Evolutionary conservation across 352 stramenopile species (phyloP), one percentile per base, ranked within the genome.

Genomic region (Vaucheria bursata): DNA sequence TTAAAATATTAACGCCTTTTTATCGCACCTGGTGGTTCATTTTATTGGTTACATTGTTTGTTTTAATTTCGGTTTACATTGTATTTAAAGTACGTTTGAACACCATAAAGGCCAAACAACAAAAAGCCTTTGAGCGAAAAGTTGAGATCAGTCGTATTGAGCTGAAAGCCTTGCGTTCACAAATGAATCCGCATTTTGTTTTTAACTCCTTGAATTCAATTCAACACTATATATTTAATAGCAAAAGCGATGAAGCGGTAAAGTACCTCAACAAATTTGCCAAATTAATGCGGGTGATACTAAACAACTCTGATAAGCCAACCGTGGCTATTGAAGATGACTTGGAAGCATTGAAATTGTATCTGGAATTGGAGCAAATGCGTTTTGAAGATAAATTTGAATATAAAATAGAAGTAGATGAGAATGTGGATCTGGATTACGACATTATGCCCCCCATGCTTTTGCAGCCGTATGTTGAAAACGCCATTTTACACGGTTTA

Each of bases 171-270:
- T n/a, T n/a, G n/a, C n/a, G n/a, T n/a, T n/a, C n/a, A n/a, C 45
- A 59, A 59, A 59, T 59, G 45, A 59, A 59, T 25, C 45, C 45
- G 45, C 45, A 59, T 59, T 59, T 59, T 59, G 25, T 59, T 59
- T 59, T 59, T 59, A 59, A 59, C 45, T 18, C 45, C 25, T 59
- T 59, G 25, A 59, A 59, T 59, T 18, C 45, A 18, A 59, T 59
- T 18, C 45, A 59, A 59, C 12, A 25, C 12, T 59, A 18, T 59
- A 25, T 59, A 59, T 18, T 59, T 18, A 59, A 59, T 59, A 25
- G 25, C 25, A 59, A 59, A 59, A 59, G 25, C 18, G 45, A 59
- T 18, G 25, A 59, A 59, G 25, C 45, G 45, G 25, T 59, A 59
- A 25, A 59, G 45, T 25, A 59, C 18, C 45, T 59, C 18, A 18